Percentiles rank a stretch among this genome's conserved stretches.
These are phyloP conservation scores for Nakaseomyces delphensis DNA, from an alignment of 1,139 yeast species.

Conservation along the genomic window DNA sequence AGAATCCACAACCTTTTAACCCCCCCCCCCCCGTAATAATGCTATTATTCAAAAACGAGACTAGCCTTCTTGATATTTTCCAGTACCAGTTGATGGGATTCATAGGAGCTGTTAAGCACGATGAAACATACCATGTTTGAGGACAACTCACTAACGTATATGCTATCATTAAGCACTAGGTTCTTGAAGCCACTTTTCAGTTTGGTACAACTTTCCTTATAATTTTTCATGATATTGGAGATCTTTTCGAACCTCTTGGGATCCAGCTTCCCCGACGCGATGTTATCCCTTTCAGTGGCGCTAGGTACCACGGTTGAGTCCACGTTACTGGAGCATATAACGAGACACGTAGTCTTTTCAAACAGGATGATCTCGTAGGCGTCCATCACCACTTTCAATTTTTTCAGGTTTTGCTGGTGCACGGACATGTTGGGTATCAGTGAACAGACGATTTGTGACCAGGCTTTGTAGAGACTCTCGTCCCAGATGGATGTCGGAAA, in stretches of 20 bases:
- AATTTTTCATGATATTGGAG: constrained; percentile 86
- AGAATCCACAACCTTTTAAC: too few species aligned
- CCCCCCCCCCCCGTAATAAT: too few species aligned
- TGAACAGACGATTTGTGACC: constrained; percentile 95
- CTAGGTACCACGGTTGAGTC: not conserved
- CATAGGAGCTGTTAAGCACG: constrained; percentile 29
- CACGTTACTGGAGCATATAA: constrained; percentile 58
- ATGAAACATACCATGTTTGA: constrained; percentile 37
- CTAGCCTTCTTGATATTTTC: constrained; percentile 35
- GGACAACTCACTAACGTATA: constrained; percentile 38
- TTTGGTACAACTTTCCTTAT: constrained; percentile 86
- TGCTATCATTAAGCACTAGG: constrained; percentile 64
- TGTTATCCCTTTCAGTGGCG: constrained; percentile 28
- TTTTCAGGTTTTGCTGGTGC: constrained; percentile 67
- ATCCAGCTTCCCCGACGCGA: constrained; percentile 37
- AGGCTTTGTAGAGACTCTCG: constrained; percentile 88
- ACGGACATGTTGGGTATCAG: constrained; percentile 83
- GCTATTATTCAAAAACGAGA: constrained; percentile 27
- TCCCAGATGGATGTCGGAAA: constrained; percentile 98
- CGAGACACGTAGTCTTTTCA: constrained; percentile 89
- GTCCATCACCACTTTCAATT: constrained; percentile 65
- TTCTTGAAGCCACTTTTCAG: constrained; percentile 70
- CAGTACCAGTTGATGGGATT: constrained; percentile 30
- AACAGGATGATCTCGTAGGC: constrained; percentile 88
- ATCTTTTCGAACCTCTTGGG: constrained; percentile 93